A percentile compares a stretch with the other conserved stretches of the same genome.
These are phyloP conservation scores for Colletotrichum chrysophilum DNA, from an alignment of 2,329 filamentous ascomycete species.

Conservation along the genomic window DNA sequence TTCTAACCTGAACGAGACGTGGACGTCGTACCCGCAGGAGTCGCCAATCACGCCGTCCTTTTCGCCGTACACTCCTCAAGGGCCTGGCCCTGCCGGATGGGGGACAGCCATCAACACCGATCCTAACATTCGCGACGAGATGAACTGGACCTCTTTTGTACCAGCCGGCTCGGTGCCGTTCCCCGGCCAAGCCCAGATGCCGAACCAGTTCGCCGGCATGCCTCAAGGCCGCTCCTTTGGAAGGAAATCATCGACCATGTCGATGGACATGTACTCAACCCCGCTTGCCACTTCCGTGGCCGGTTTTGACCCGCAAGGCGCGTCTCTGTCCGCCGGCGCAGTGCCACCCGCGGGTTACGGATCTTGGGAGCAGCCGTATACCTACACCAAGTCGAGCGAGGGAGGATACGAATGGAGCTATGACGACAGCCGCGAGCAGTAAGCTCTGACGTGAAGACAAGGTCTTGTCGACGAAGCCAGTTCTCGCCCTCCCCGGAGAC, in stretches of 20 bases:
- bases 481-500: not conserved
- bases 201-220: conserved; percentile 45
- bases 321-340: conserved; percentile 43
- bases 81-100: conserved; percentile 47
- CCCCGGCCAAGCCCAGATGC: conserved; percentile 31
- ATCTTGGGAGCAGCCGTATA: conserved; percentile 50
- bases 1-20: conserved; percentile 47
- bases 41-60: conserved; percentile 56
- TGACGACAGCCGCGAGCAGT: not conserved
- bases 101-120: conserved; percentile 40
- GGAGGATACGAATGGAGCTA: conserved; percentile 32
- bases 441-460: not conserved
- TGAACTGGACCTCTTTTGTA: conserved; percentile 48
- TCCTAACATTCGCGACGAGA: conserved; percentile 45
- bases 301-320: conserved; percentile 38
- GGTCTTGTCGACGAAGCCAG: not conserved
- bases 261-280: conserved; percentile 49
- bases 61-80: conserved; percentile 52
- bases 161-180: conserved; percentile 41
- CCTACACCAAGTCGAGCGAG: conserved; percentile 44
- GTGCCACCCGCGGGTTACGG: conserved; percentile 42
- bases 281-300: conserved; percentile 41
- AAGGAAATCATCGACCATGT: conserved; percentile 44
- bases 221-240: conserved; percentile 44
- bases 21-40: conserved; percentile 56